These are phyloP conservation scores for Tothia fuscella DNA, from an alignment of 2,329 filamentous ascomycete species.

Conservation along the genomic window DNA sequence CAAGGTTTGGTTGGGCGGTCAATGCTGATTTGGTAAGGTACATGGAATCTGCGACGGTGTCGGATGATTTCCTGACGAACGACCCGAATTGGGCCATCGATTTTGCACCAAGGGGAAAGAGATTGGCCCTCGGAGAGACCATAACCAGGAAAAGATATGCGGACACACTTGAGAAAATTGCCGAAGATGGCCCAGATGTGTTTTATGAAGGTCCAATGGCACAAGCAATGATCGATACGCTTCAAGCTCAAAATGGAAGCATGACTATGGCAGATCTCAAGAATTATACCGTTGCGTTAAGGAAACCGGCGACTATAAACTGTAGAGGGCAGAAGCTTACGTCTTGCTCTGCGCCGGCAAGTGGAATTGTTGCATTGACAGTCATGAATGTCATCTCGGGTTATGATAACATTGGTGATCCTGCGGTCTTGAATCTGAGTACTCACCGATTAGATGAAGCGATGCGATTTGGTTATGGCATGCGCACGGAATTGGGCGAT, in stretches of 20 bases:
- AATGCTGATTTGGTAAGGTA: conserved; percentile 63
- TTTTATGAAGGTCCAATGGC: conserved; percentile 68
- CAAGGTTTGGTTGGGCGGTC: conserved; percentile 61
- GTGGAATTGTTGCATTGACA: conserved; percentile 62
- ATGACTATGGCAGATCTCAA: conserved; percentile 72
- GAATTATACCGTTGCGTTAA: conserved; percentile 56
- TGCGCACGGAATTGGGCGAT: conserved; percentile 68
- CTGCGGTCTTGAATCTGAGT: conserved; percentile 49
- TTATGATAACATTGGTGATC: conserved; percentile 51
- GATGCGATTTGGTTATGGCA: conserved; percentile 77
- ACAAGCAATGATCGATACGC: conserved; percentile 55
- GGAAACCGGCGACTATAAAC: conserved; percentile 43
- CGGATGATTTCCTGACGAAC: conserved; percentile 72
- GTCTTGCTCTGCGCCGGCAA: conserved; percentile 60
- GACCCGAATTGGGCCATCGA: conserved; percentile 75
- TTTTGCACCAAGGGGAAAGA: conserved; percentile 72
- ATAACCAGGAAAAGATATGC: conserved; percentile 77
- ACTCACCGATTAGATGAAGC: conserved; percentile 79
- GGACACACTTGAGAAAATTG: conserved; percentile 66
- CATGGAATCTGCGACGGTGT: conserved; percentile 50
- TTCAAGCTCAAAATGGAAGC: conserved; percentile 63
- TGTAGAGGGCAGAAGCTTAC: conserved; percentile 58
- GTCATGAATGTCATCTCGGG: conserved; percentile 76
- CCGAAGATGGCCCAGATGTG: conserved; percentile 55
- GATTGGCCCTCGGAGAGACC: conserved; percentile 59